Conservation (phyloP, 169 alveolate genomes). For the Blepharisma undulans region DNA sequence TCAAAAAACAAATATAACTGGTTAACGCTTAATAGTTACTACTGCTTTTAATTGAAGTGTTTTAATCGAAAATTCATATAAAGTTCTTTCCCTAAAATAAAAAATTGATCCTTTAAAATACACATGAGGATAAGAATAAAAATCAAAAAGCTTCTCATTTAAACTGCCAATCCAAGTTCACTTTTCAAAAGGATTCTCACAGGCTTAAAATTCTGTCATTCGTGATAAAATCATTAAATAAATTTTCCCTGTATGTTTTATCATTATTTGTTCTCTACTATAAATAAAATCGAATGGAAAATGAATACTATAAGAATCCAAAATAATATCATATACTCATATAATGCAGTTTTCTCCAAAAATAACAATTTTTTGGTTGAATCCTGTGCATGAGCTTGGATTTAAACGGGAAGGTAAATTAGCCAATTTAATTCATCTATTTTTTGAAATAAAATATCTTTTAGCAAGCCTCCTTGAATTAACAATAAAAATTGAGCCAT, state of each 20-base stretch:
- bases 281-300: background rate
- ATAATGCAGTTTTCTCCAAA: too few relatives aligned
- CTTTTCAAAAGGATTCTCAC: background rate
- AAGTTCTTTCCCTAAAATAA: too few relatives aligned
- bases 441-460: background rate
- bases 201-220: background rate
- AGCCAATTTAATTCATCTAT: background rate
- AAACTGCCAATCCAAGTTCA: background rate
- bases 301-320: background rate
- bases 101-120: background rate
- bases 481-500: background rate
- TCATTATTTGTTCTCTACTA: background rate
- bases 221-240: too few relatives aligned
- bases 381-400: background rate
- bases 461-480: background rate
- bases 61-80: too few relatives aligned
- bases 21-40: too few relatives aligned
- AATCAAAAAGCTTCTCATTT: background rate
- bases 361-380: background rate
- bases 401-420: background rate
- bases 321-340: background rate
- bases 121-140: background rate
- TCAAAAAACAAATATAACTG: too few relatives aligned
- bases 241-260: background rate
- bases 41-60: too few relatives aligned